phyloP scores from a whole-genome alignment of 257 asterid genomes.

The Mentha longifolia region DNA sequence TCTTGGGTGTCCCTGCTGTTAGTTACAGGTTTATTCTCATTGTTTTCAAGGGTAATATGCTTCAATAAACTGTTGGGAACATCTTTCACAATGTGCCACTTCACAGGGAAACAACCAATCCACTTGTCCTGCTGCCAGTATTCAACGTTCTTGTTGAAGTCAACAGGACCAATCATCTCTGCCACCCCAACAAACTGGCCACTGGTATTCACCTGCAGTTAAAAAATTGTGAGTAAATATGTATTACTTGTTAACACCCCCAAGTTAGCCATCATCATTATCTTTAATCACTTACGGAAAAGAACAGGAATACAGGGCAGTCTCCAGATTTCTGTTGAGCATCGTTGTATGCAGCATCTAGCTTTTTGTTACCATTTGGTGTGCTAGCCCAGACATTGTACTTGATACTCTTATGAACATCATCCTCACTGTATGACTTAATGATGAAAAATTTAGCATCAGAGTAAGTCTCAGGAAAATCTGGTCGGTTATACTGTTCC shows the following conservation, averaged over 20 bases:
- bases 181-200: constrained; percentile 85
- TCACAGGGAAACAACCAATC: constrained; percentile 81
- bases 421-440: constrained; percentile 75
- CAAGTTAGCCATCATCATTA: neutral
- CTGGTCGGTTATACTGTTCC: constrained; percentile 59
- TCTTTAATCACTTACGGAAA: constrained; percentile 53
- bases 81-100: constrained; percentile 88
- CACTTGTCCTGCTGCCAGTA: constrained; percentile 92
- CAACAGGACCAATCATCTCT: constrained; percentile 77
- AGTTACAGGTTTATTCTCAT: constrained; percentile 78
- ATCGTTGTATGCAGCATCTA: constrained; percentile 59
- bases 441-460: constrained; percentile 70
- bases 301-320: constrained; percentile 68
- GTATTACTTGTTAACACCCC: neutral
- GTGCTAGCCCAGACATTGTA: constrained; percentile 87
- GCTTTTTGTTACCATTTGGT: constrained; percentile 76
- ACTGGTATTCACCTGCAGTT: constrained; percentile 65
- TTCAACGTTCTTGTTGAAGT: constrained; percentile 70
- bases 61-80: constrained; percentile 72
- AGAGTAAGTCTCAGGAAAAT: constrained; percentile 51
- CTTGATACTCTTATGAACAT: constrained; percentile 73
- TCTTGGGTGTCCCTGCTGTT: constrained; percentile 86
- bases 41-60: constrained; percentile 73
- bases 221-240: neutral
- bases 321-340: constrained; percentile 56